Conservation (phyloP, 2,329 filamentous ascomycete genomes). For the Thelonectria rubi region DNA sequence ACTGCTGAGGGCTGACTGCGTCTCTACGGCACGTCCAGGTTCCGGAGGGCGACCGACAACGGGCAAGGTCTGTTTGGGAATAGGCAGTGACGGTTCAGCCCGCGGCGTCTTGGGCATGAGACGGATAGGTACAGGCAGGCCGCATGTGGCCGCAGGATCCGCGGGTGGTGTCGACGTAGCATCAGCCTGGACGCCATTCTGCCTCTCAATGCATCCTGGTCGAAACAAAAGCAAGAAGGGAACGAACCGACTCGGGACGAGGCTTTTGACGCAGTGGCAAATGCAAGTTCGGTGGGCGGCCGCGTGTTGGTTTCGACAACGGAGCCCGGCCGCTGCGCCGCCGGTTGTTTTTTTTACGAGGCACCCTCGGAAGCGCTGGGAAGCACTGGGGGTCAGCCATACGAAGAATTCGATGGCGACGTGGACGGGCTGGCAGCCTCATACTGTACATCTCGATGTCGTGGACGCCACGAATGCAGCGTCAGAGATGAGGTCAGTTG, state of each 20-base stretch:
- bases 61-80: background rate
- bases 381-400: background rate
- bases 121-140: too few species aligned
- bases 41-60: background rate
- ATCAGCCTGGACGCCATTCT: background rate
- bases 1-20: background rate
- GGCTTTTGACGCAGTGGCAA: conserved; percentile 3
- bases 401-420: background rate
- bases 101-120: too few species aligned
- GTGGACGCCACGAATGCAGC: background rate
- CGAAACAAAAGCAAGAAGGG: background rate
- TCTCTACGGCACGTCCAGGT: background rate
- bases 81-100: background rate
- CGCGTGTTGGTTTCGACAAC: background rate
- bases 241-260: background rate
- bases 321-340: background rate
- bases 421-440: background rate
- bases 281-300: background rate
- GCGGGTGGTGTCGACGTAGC: background rate
- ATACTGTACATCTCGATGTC: background rate
- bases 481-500: background rate
- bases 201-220: background rate
- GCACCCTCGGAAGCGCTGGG: background rate
- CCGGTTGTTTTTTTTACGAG: background rate
- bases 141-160: background rate